Percentiles rank a stretch among this genome's conserved stretches.
Evolutionary conservation across 257 asterid species (phyloP).

Genomic region (Solanum virginianum): DNA sequence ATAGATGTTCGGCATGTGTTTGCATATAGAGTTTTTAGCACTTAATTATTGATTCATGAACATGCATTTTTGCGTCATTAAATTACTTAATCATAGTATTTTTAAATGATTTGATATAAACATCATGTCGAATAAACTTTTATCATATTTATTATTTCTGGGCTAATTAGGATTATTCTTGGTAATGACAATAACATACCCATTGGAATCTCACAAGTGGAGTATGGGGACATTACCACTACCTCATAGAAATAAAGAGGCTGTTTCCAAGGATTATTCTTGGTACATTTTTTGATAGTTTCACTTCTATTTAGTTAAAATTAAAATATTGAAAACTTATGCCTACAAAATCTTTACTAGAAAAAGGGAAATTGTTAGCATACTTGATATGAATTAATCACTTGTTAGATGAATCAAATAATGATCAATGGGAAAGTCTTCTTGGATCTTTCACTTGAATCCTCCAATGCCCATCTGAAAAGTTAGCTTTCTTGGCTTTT

Average conservation of each 20-base stretch:
- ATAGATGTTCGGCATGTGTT: neutral
- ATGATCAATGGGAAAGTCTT: neutral
- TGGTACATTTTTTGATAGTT: neutral
- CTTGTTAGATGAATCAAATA: neutral
- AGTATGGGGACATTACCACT: too few species aligned
- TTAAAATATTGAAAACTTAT: neutral
- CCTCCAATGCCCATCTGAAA: constrained; percentile 50
- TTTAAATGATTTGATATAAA: neutral
- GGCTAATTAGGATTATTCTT: neutral
- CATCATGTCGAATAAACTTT: neutral
- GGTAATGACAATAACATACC: too few species aligned
- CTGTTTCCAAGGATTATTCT: neutral
- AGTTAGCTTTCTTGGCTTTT: constrained; percentile 22
- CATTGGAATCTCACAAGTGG: too few species aligned
- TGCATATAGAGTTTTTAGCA: neutral
- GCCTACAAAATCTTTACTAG: neutral
- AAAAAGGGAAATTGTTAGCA: neutral
- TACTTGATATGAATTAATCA: neutral
- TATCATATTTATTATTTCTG: fast-evolving
- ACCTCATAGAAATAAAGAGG: too few species aligned
- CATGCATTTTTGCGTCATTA: neutral
- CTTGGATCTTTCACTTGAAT: constrained; percentile 40
- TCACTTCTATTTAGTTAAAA: neutral
- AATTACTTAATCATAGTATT: neutral
- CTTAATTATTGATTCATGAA: neutral